phyloP scores from a whole-genome alignment of 805 yeast genomes.

The Sugiyamaella marilandica region DNA sequence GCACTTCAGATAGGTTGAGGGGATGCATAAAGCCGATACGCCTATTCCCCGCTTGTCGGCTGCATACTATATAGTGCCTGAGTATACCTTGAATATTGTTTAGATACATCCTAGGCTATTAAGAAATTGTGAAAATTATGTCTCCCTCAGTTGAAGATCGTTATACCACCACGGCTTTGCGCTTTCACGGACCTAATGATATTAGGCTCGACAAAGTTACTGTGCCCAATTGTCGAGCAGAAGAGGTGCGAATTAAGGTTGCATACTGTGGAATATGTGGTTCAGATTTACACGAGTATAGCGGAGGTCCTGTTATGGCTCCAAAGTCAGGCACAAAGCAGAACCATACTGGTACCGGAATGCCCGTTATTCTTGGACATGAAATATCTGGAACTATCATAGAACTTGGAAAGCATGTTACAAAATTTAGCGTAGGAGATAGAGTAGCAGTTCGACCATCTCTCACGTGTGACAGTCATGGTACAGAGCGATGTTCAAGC shows the following conservation, averaged over 20 bases:
- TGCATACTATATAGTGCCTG: too few relatives aligned
- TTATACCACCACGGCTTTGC: neutral
- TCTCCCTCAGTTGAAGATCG: neutral
- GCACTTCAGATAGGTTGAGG: too few relatives aligned
- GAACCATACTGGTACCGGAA: slow-evolving; percentile 37
- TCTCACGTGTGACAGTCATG: slow-evolving; percentile 44
- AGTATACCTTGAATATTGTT: too few relatives aligned
- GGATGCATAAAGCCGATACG: too few relatives aligned
- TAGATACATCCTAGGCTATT: too few relatives aligned
- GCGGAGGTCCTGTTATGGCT: slow-evolving; percentile 55
- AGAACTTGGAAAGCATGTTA: slow-evolving; percentile 45
- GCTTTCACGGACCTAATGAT: neutral
- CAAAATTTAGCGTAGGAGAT: slow-evolving; percentile 46
- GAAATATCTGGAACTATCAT: slow-evolving; percentile 46
- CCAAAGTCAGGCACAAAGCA: slow-evolving; percentile 34
- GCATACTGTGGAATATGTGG: slow-evolving; percentile 44
- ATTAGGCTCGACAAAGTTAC: neutral
- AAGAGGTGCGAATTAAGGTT: neutral
- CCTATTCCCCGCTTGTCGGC: too few relatives aligned
- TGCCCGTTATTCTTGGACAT: slow-evolving; percentile 52
- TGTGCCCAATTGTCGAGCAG: neutral
- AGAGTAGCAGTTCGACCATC: slow-evolving; percentile 61
- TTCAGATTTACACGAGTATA: slow-evolving; percentile 54
- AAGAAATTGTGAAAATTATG: neutral
- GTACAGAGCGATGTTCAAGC: slow-evolving; percentile 39